Conservation (phyloP, 805 yeast genomes). For the Candida adriatica region DNA sequence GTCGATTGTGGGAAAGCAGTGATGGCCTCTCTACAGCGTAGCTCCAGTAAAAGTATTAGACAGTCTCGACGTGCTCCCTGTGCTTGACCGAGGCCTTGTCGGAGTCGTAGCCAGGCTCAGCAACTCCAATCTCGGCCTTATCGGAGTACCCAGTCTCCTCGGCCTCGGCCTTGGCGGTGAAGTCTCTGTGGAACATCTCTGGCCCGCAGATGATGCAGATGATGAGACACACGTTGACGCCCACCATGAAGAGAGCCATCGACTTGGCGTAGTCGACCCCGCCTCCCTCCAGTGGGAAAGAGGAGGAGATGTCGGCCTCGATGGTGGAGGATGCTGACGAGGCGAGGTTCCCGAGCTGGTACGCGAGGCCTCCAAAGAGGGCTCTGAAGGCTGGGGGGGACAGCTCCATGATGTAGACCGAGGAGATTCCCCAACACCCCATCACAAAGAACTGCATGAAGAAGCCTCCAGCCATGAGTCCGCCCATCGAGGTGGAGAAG, state of each 20-base stretch:
- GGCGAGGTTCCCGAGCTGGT: constrained; percentile 27
- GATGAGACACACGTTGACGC: constrained; percentile 49
- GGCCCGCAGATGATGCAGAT: constrained; percentile 50
- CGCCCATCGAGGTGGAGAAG: constrained; percentile 26
- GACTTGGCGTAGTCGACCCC: constrained; percentile 58
- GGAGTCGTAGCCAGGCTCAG: constrained; percentile 1
- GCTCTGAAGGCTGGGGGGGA: constrained; percentile 60
- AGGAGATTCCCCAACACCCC: constrained; percentile 72
- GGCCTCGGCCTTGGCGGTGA: constrained; percentile 19
- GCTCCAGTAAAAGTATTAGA: no score
- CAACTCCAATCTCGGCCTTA: not conserved
- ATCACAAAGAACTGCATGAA: constrained; percentile 60
- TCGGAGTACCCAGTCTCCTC: constrained; percentile 7
- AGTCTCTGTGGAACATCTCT: constrained; percentile 38
- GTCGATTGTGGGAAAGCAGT: constrained; percentile 21
- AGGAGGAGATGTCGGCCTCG: constrained; percentile 37
- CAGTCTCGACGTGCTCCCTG: constrained; percentile 3
- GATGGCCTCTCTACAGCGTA: no score
- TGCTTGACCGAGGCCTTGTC: constrained; percentile 9
- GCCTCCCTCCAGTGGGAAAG: constrained; percentile 22
- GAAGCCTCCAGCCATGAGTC: constrained; percentile 54
- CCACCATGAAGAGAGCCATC: constrained; percentile 64
- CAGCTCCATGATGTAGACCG: constrained; percentile 59
- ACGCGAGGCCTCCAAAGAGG: constrained; percentile 53
- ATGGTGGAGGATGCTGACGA: constrained; percentile 56